Evolutionary conservation across 495 filamentous ascomycete genomes (phyloP), one percentile per base, ranked within the genome.

Genomic region (Neurospora terricola): DNA sequence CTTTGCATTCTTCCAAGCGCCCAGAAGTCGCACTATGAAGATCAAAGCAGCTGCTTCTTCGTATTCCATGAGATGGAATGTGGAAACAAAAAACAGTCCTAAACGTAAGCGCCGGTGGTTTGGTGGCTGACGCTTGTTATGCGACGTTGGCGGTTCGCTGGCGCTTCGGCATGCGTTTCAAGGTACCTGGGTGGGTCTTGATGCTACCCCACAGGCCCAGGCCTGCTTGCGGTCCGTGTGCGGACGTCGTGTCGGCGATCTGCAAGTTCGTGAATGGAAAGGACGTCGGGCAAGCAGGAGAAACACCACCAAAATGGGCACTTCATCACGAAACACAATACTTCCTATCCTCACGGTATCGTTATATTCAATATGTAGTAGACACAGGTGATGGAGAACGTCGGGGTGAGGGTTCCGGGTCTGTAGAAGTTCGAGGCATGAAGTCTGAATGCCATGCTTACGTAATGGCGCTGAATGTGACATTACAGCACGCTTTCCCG

Each of bases 1-100:
- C 7, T 27, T 39, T 37, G 34, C 42, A 43, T 73, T 71, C 66
- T 73, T 37, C 72, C 72, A 73, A 71, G 72, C 72, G 72, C 72
- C 72, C 72, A 70, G 72, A 40, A 66, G 43, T 59, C 43, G 43
- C 70, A 54, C 43, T 54, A 54, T 66, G 43, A 18, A 54, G 42
- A 72, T 72, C 48, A 59, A 30, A 30, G 11, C 48, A 30, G 30
- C 23, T 23, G 23, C 23, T 62, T 62, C 54, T 62, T 62, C 54
- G 54, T 62, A 62, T 62, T 62, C 54, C 54, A 30, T 16, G 23
- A 62, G 23, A 62, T 30, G 54, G 54, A 62, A 62, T 62, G 23
- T 62, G 54, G 54, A 62, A 62, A 62, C 48, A 30, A 14, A 14
- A 6, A 21, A 48, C 45, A 23, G 43, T 48, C 43, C 43, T 11